These are phyloP conservation scores for Blakeslea trispora DNA, from an alignment of 371 early-diverging fungal species.

Conservation along the genomic window DNA sequence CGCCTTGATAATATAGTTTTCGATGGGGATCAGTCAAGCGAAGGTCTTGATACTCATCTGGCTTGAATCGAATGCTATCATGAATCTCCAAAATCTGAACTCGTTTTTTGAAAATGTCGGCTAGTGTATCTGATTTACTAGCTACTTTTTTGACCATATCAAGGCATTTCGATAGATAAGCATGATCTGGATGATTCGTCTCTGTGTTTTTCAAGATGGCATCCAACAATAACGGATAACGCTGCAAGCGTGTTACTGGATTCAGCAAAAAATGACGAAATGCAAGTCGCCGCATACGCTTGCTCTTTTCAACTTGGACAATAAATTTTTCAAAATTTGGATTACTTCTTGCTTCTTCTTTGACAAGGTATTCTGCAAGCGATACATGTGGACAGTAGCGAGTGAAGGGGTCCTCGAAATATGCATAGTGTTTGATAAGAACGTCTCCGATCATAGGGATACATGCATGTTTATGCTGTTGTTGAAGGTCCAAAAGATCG, in stretches of 20 bases:
- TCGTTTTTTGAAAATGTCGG: constrained; percentile 27
- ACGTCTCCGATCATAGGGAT: constrained; percentile 88
- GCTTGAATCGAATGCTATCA: constrained; percentile 43
- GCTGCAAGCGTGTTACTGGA: constrained; percentile 87
- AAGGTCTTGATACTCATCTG: constrained; percentile 56
- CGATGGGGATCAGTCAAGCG: constrained; percentile 69
- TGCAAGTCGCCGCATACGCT: constrained; percentile 64
- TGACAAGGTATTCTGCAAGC: constrained; percentile 77
- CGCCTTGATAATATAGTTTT: constrained; percentile 72
- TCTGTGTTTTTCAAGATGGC: constrained; percentile 85
- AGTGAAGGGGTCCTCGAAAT: constrained; percentile 77
- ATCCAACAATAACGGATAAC: constrained; percentile 74
- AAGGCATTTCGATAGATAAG: constrained; percentile 72
- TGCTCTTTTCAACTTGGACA: constrained; percentile 59
- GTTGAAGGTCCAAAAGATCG: constrained; percentile 62
- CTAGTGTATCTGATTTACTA: constrained; percentile 33
- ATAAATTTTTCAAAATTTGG: constrained; percentile 70
- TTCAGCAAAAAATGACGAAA: constrained; percentile 53
- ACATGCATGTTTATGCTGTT: constrained; percentile 61
- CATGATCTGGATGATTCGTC: constrained; percentile 76
- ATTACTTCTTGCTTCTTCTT: constrained; percentile 70
- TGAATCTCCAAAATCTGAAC: constrained; percentile 38
- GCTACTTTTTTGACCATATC: constrained; percentile 49
- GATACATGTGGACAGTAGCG: constrained; percentile 86
- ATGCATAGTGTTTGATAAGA: constrained; percentile 68